Conservation (phyloP, 2,329 filamentous ascomycete genomes). For the Fusarium sp. region DNA sequence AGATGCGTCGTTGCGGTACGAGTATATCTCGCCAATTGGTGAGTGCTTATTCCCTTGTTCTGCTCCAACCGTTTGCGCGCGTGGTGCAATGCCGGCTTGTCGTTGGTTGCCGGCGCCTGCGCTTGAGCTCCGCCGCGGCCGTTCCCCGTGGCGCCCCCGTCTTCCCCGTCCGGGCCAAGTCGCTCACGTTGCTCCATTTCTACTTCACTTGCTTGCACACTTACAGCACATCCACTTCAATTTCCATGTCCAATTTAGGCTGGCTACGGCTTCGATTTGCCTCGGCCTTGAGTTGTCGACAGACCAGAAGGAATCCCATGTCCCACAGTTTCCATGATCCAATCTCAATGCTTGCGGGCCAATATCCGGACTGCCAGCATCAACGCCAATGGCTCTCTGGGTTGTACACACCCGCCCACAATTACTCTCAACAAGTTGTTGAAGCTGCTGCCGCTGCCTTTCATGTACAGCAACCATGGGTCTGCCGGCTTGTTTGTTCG, state of each 20-base stretch:
- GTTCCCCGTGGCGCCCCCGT: constrained; percentile 41
- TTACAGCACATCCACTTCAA: constrained; percentile 25
- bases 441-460: background rate
- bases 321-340: constrained; percentile 21
- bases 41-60: constrained; percentile 51
- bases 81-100: constrained; percentile 54
- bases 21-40: constrained; percentile 65
- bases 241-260: constrained; percentile 30
- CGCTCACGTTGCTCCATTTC: constrained; percentile 20
- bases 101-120: constrained; percentile 54
- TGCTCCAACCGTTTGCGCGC: constrained; percentile 55
- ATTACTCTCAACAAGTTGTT: background rate
- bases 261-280: constrained; percentile 23
- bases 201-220: constrained; percentile 8
- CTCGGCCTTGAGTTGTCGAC: constrained; percentile 2
- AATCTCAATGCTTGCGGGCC: constrained; percentile 12
- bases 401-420: background rate
- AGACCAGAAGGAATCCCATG: constrained; percentile 11
- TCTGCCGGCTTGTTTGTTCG: background rate
- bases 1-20: constrained; percentile 53
- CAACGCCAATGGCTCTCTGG: constrained; percentile 11
- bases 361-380: constrained; percentile 6
- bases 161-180: constrained; percentile 41
- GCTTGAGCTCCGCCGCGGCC: constrained; percentile 39
- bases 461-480: constrained; percentile 12